These are phyloP conservation scores for Boletus huronensis DNA, from an alignment of 768 basidiomycete species.

Conservation along the genomic window DNA sequence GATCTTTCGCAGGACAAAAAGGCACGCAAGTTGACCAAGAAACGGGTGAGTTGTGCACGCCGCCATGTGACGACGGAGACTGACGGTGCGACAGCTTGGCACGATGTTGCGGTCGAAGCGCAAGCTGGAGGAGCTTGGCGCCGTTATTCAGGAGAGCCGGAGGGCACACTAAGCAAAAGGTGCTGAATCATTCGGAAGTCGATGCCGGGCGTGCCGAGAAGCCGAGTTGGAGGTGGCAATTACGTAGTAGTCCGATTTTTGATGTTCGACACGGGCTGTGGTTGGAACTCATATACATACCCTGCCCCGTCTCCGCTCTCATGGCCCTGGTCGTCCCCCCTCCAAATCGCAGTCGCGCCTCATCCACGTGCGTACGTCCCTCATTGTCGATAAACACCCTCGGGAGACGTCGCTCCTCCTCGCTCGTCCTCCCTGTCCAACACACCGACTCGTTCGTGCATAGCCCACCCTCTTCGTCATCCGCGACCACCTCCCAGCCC, in stretches of 20 bases:
- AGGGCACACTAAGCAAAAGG: constrained; percentile 48
- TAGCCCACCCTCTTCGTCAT: constrained; percentile 2
- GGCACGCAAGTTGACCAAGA: constrained; percentile 98
- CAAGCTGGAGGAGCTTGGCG: constrained; percentile 95
- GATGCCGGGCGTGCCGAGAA: constrained; percentile 15
- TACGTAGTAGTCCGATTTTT: constrained; percentile 26
- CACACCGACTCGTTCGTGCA: constrained; percentile 1
- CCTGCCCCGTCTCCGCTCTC: background rate
- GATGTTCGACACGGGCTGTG: constrained; percentile 10
- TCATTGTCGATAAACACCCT: constrained; percentile 49
- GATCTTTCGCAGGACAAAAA: constrained; percentile 80
- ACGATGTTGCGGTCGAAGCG: constrained; percentile 98
- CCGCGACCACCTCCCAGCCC: constrained; percentile 23
- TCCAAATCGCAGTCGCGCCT: constrained; percentile 51
- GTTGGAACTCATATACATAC: background rate
- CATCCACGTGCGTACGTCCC: constrained; percentile 55
- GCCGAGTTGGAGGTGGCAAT: constrained; percentile 15
- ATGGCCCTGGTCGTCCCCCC: constrained; percentile 39
- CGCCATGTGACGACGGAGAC: background rate
- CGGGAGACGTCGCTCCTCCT: constrained; percentile 52
- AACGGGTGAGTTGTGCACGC: constrained; percentile 66
- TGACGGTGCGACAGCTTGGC: constrained; percentile 61
- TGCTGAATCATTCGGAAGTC: constrained; percentile 8
- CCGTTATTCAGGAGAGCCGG: constrained; percentile 91
- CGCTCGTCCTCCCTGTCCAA: constrained; percentile 38